Conservation (phyloP, 768 basidiomycete genomes). For the Kondoa subrosea region DNA sequence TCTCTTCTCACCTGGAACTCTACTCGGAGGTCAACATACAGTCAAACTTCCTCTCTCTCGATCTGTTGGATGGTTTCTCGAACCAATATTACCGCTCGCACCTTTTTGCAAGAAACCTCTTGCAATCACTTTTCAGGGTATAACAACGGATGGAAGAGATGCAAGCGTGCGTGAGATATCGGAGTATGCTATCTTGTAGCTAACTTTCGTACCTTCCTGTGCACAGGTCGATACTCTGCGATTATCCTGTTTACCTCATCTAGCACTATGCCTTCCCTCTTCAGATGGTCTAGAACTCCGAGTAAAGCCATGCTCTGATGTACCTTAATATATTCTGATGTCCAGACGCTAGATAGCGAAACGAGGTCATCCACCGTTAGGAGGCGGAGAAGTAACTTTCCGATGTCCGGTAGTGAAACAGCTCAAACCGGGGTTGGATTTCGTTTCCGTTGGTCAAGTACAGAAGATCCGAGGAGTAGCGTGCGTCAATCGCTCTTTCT, state of each 20-base stretch:
- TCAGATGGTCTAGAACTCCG: constrained; percentile 78
- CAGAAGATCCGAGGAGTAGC: constrained; percentile 89
- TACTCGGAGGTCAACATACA: constrained; percentile 58
- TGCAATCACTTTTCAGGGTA: constrained; percentile 62
- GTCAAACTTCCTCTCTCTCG: constrained; percentile 82
- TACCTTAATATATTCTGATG: background rate
- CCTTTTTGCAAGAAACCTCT: constrained; percentile 82
- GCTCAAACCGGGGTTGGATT: constrained; percentile 69
- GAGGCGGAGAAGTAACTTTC: constrained; percentile 87
- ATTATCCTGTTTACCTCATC: constrained; percentile 22
- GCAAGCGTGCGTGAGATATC: constrained; percentile 50
- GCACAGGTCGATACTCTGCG: constrained; percentile 19
- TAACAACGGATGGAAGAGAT: constrained; percentile 83
- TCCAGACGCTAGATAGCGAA: constrained; percentile 57
- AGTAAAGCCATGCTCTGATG: constrained; percentile 35
- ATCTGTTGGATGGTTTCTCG: constrained; percentile 84
- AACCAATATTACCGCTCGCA: constrained; percentile 72
- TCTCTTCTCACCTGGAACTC: constrained; percentile 78
- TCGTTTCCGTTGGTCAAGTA: constrained; percentile 76
- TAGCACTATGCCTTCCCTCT: constrained; percentile 51
- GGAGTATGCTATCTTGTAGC: background rate
- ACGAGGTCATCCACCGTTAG: constrained; percentile 74
- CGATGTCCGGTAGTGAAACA: constrained; percentile 81
- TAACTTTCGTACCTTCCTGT: background rate
- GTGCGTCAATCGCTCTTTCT: no score